Evolutionary conservation across 192 early-diverging fungal species (phyloP).

Genomic region (Backusella tuberculispora): DNA sequence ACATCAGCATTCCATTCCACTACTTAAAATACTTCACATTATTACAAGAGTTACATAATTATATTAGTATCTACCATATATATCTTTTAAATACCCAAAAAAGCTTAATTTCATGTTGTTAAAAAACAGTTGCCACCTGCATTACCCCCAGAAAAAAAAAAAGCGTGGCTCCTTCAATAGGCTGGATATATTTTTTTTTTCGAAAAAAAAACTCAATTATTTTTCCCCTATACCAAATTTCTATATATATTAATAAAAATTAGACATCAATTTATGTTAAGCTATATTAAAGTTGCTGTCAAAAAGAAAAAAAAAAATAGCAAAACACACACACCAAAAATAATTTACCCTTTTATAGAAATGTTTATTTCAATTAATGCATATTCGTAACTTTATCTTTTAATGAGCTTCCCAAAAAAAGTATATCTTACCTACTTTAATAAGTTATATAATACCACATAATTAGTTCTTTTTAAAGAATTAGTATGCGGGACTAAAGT

Average conservation of each 20-base stretch:
- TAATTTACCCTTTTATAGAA: background rate
- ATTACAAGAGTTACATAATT: background rate
- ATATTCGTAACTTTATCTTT: background rate
- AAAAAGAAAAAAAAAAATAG: slow-evolving; percentile 1
- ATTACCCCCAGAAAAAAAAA: background rate
- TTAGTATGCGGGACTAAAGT: too few species aligned
- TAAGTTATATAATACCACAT: background rate
- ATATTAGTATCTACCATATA: background rate
- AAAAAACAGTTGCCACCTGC: slow-evolving; percentile 8
- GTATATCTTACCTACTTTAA: background rate
- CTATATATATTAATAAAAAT: slow-evolving; percentile 1
- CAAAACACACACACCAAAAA: background rate
- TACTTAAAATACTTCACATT: background rate
- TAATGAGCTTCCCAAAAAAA: background rate
- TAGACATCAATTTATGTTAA: slow-evolving; percentile 1
- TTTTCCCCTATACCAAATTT: background rate
- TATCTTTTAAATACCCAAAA: background rate
- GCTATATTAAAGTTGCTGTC: slow-evolving; percentile 1
- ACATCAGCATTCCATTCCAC: background rate
- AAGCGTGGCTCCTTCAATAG: background rate
- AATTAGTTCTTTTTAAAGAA: too few species aligned
- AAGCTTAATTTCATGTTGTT: slow-evolving; percentile 13
- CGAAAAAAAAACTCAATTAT: background rate
- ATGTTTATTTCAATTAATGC: background rate
- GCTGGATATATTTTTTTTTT: background rate